Evolutionary conservation across 768 basidiomycete genomes (phyloP), one percentile per base, ranked within the genome.

Genomic region (Kwoniella bestiolae): DNA sequence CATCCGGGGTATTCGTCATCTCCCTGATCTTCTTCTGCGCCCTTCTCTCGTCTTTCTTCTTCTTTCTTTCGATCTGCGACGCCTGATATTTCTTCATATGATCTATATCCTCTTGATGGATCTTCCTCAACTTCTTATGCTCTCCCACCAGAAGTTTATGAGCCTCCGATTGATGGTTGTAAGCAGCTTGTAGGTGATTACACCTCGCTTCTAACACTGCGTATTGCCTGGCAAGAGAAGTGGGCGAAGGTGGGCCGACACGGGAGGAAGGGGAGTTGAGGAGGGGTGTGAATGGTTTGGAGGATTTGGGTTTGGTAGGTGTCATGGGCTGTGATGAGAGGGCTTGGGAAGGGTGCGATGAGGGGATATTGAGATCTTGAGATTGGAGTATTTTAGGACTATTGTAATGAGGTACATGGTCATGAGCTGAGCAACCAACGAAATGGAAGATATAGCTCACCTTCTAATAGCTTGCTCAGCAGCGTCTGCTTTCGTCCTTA

Each of bases 61-160:
- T 56, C 23, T 63, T 55, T 14, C 67, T 53, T 0, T 65, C 69
- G 29, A 51, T 46, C 49, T 73, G 71, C 3, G 63, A 66, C 26
- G 62, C 65, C 59, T 72, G 73, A 26, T 69, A 70, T 53, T 77
- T 66, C 47, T 71, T 71, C 76, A 72, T 73, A 55, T 73, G 70
- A 26, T 60, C 56, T 11, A 71, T 60, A 61, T 73, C 71, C 16
- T 60, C 51, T 23, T 50, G 16, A 55, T 73, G 69, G 18, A 53
- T 56, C 18, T 57, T 55, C 18, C 66, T 41, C 3, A 75, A 57
- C 26, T 63, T 41, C 14, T 70, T 66, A 35, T 67, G 62, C 26
- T 67, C 67, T 5, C 35, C 26, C 32, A 57, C 45, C 18, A 75
- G 59, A 1, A 49, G 7, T 11, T 58, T 18, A 32, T 77, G 63